phyloP scores from a whole-genome alignment of 768 basidiomycete species.

The Leccinum rimulosum region DNA sequence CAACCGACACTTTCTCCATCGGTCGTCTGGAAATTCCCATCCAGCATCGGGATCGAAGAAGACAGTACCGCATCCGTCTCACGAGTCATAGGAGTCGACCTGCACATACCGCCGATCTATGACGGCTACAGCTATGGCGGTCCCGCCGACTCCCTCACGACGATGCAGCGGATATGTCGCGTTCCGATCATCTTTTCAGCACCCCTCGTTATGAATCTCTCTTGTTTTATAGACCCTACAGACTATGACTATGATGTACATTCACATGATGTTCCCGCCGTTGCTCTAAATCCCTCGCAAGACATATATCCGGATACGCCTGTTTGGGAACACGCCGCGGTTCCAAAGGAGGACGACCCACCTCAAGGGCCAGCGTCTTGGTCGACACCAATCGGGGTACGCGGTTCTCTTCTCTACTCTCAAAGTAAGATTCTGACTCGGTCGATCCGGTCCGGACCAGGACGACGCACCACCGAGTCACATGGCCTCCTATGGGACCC shows the following conservation, averaged over 20 bases:
- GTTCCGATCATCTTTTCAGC: conserved; percentile 3
- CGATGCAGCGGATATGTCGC: background rate
- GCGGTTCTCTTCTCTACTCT: background rate
- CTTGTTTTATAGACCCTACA: conserved; percentile 2
- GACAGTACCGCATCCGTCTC: background rate
- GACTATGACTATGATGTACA: background rate
- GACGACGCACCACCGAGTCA: background rate
- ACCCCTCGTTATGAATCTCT: background rate
- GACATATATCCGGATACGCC: background rate
- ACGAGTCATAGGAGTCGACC: background rate
- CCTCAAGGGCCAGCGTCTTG: background rate
- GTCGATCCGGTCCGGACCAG: background rate
- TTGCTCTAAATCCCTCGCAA: background rate
- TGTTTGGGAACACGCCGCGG: background rate
- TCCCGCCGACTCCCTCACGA: background rate
- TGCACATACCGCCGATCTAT: background rate
- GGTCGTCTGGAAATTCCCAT: no score
- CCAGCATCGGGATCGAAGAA: conserved; percentile 1
- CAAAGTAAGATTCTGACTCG: background rate
- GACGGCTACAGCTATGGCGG: background rate
- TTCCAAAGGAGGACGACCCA: background rate
- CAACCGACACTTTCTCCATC: background rate
- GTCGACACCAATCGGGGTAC: background rate
- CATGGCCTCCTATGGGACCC: conserved; percentile 5
- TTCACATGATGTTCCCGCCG: background rate